Percentiles rank a stretch among this genome's conserved stretches.
Evolutionary conservation across 768 basidiomycete genomes (phyloP).

Genomic region (Rhodosporidiobolus sp.): DNA sequence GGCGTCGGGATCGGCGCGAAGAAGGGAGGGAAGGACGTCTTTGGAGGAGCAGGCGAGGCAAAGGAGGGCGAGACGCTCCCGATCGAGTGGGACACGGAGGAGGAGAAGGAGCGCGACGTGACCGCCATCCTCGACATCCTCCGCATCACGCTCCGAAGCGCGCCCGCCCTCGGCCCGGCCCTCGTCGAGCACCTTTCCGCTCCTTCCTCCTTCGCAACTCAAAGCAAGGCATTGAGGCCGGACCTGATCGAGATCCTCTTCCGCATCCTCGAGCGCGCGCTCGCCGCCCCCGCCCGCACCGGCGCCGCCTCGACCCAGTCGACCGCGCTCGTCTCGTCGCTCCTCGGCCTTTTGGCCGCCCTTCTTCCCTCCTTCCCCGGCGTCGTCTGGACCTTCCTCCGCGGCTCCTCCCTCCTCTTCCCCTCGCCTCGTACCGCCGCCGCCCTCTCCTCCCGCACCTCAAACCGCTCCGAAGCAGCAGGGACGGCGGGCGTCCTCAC

Average conservation of each 20-base stretch:
- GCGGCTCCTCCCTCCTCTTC: slow-evolving; percentile 73
- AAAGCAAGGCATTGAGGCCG: slow-evolving; percentile 54
- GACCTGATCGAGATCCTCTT: slow-evolving; percentile 76
- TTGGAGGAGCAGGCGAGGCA: slow-evolving; percentile 12
- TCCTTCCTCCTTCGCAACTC: slow-evolving; percentile 40
- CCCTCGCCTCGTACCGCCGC: slow-evolving; percentile 47
- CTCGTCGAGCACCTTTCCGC: slow-evolving; percentile 68
- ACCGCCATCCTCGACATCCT: slow-evolving; percentile 76
- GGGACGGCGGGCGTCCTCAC: slow-evolving; percentile 52
- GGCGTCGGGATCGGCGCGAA: not conserved
- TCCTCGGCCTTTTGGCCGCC: slow-evolving; percentile 74
- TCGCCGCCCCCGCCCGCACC: slow-evolving; percentile 49
- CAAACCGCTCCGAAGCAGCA: not conserved
- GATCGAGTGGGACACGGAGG: slow-evolving; percentile 59
- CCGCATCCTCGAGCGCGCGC: slow-evolving; percentile 74
- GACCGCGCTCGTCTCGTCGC: slow-evolving; percentile 42
- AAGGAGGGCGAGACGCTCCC: slow-evolving; percentile 25
- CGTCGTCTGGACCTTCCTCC: slow-evolving; percentile 82
- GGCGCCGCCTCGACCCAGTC: not conserved
- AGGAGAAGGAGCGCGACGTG: slow-evolving; percentile 63
- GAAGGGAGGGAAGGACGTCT: slow-evolving; percentile 20
- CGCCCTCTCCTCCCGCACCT: not conserved
- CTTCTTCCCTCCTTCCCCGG: slow-evolving; percentile 74
- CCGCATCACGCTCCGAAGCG: slow-evolving; percentile 66
- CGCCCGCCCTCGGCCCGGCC: slow-evolving; percentile 61